Base-by-base conservation (phyloP, 148 eudicot genomes). In the Vaccinium macrocarpon region DNA sequence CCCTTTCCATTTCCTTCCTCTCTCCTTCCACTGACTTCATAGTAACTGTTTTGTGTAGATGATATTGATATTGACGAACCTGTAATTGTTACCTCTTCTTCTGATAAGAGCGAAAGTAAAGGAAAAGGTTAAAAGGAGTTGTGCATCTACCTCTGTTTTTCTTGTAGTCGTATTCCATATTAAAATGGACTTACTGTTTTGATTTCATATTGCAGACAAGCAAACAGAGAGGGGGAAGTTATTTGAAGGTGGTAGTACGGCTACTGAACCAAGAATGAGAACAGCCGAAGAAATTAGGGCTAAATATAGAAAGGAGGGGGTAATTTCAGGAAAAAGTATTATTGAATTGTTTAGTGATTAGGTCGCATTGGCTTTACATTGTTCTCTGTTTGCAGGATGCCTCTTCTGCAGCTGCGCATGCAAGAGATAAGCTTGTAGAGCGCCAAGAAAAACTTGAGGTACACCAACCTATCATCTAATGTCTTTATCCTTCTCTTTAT, bases 381-480 rank as follows among this genome's bases (percentile, higher is more conserved):
- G 76, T 12, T 64, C 55, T 42, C 85, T 82, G 27, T 79, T 53
- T 88, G 77, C 91, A 96, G 99, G 96, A 93, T 92, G 95, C 92
- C 16, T 86, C 95, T 19, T 74, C 91, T 85, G 96, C 94, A 78
- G 98, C 98, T 79, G 81, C 90, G 52, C 90, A 95, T 84, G 99
- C 99, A 70, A 93, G 88, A 88, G 90, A 97, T 87, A 97, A 95
- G 88, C 99, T 97, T 79, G 35, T 93, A 35, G 99, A 97, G 83
- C 95, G 99, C 80, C 85, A 86, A 87, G 96, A 95, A 88, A 97
- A 97, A 86, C 99, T 97, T 79, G 97, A 97, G 93, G 99, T 97
- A 88, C 15, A 81, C 42, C 52, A 73, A 51, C 64, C 61, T 80
- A 27, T 59, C 59, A 42, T 53, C 38, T 1, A 19, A 12, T 82